Percentiles rank a stretch among this genome's conserved stretches.
These are phyloP conservation scores for Tagetes patula DNA, from an alignment of 129 eudicot genomes.

Conservation along the genomic window DNA sequence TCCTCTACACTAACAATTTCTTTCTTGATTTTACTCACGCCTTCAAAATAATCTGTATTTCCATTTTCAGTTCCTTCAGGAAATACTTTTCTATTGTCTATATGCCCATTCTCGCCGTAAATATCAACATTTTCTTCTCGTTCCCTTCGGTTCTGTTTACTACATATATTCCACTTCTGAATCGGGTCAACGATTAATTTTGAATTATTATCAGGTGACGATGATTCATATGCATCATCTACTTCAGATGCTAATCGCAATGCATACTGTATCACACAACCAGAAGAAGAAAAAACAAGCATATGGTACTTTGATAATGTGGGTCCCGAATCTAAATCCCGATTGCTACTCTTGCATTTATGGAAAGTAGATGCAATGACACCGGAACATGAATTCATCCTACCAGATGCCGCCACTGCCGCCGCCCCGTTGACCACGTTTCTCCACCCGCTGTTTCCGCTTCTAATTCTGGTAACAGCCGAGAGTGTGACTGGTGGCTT, in stretches of 20 bases:
- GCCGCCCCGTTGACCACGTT: slow-evolving; percentile 67
- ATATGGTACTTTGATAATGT: slow-evolving; percentile 47
- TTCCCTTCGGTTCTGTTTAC: slow-evolving; percentile 65
- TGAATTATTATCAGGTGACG: slow-evolving; percentile 43
- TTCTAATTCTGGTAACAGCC: slow-evolving; percentile 72
- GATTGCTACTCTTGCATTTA: slow-evolving; percentile 45
- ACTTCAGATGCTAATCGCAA: slow-evolving; percentile 48
- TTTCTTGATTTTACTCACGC: slow-evolving; percentile 33
- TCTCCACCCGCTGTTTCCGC: slow-evolving; percentile 71
- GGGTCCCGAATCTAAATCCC: slow-evolving; percentile 9
- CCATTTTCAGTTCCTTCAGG: slow-evolving; percentile 55
- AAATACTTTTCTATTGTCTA: slow-evolving; percentile 54
- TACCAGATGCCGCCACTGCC: slow-evolving; percentile 61
- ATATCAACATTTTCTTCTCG: slow-evolving; percentile 56
- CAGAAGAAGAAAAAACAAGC: slow-evolving; percentile 73
- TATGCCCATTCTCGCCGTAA: slow-evolving; percentile 66
- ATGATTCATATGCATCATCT: slow-evolving; percentile 43
- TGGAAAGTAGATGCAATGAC: slow-evolving; percentile 69
- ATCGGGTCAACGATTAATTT: slow-evolving; percentile 73
- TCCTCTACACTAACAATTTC: slow-evolving; percentile 53
- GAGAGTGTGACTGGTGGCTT: slow-evolving; percentile 51
- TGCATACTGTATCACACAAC: slow-evolving; percentile 70
- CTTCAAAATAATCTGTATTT: slow-evolving; percentile 32
- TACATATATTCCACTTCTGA: slow-evolving; percentile 84
- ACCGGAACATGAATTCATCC: slow-evolving; percentile 49